These are phyloP conservation scores for Sarocladiaceae sp. DNA, from an alignment of 2,329 filamentous ascomycete species.

Conservation along the genomic window DNA sequence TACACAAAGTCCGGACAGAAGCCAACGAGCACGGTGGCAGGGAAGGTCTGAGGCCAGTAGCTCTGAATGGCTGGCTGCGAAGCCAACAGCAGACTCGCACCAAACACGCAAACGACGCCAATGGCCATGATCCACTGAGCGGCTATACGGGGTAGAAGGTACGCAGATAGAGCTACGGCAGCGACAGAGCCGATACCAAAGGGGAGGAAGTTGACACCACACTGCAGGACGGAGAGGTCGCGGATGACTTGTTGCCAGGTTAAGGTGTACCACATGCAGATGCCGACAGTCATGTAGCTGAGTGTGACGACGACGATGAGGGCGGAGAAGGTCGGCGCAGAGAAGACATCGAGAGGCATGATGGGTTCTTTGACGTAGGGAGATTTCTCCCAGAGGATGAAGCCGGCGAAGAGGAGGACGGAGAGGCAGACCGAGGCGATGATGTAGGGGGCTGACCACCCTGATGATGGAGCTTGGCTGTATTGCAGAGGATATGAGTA, in stretches of 20 bases:
- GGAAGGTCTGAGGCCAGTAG: constrained; percentile 35
- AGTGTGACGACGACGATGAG: constrained; percentile 37
- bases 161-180: constrained; percentile 35
- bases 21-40: constrained; percentile 23
- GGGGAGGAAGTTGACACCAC: constrained; percentile 30
- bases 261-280: constrained; percentile 41
- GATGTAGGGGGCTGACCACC: constrained; percentile 36
- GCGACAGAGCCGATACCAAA: constrained; percentile 31
- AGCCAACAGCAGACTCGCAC: constrained; percentile 21
- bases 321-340: constrained; percentile 34
- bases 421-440: constrained; percentile 32
- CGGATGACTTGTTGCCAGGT: constrained; percentile 38
- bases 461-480: constrained; percentile 35
- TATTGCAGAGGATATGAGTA: no score
- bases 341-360: constrained; percentile 38
- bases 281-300: constrained; percentile 41
- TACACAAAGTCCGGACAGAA: constrained; percentile 44
- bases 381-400: constrained; percentile 35
- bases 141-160: constrained; percentile 37
- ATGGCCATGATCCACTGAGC: constrained; percentile 42
- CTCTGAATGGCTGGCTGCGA: constrained; percentile 38
- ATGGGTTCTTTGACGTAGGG: constrained; percentile 32
- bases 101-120: constrained; percentile 22
- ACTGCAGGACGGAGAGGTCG: constrained; percentile 31
- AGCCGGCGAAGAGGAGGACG: constrained; percentile 19